Conservation (phyloP, 2,329 filamentous ascomycete species). For the Salinomyces thailandicus region DNA sequence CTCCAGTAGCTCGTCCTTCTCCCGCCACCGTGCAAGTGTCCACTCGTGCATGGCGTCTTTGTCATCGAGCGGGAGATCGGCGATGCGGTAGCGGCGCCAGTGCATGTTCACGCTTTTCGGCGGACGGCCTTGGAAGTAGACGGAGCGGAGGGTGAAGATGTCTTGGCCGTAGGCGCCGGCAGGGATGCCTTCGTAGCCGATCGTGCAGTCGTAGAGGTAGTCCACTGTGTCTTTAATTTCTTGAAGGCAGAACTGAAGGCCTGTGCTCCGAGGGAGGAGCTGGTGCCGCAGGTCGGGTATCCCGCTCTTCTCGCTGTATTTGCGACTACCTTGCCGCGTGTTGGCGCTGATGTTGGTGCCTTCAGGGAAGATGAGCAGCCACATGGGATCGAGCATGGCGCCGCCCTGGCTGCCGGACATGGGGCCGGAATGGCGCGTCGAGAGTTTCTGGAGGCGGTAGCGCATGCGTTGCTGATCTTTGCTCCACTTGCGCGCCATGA, state of each 20-base stretch:
- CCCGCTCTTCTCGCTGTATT: conserved; percentile 65
- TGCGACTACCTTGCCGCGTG: conserved; percentile 56
- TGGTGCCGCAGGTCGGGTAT: conserved; percentile 59
- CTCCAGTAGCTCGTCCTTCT: conserved; percentile 83
- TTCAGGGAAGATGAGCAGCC: conserved; percentile 79
- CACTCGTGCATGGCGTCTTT: conserved; percentile 66
- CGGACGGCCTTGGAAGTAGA: conserved; percentile 78
- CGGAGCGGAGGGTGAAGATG: conserved; percentile 73
- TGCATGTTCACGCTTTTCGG: conserved; percentile 94
- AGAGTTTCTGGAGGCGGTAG: conserved; percentile 63
- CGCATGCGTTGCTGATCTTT: conserved; percentile 65
- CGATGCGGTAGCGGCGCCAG: conserved; percentile 76
- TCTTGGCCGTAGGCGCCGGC: conserved; percentile 72
- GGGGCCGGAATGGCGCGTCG: conserved; percentile 32
- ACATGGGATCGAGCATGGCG: conserved; percentile 56
- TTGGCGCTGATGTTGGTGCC: conserved; percentile 75
- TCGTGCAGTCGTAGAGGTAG: conserved; percentile 84
- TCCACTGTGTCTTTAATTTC: conserved; percentile 65
- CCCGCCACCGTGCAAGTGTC: conserved; percentile 74
- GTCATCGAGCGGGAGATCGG: conserved; percentile 68
- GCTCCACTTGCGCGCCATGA: conserved; percentile 84
- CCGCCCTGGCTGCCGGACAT: conserved; percentile 24
- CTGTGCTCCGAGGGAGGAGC: conserved; percentile 69
- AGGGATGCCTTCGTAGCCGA: conserved; percentile 90
- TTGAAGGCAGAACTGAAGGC: conserved; percentile 66